Evolutionary conservation across 1,284 basidiomycete species (phyloP).

Genomic region (Ganoderma resinaceum): DNA sequence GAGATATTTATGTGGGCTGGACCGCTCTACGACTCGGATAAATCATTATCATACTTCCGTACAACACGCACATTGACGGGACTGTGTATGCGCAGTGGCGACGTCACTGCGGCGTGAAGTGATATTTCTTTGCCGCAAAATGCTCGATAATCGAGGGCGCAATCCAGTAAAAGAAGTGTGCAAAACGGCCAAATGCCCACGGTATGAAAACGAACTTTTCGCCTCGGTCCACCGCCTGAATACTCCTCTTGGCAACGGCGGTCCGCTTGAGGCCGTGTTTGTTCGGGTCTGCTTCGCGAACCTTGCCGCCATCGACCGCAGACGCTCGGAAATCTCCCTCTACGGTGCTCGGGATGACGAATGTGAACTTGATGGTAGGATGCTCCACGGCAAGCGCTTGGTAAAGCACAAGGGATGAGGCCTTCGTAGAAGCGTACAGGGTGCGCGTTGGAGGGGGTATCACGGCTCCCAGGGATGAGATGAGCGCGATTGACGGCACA

Average conservation of each 20-base stretch:
- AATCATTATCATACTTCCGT: background rate
- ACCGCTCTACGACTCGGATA: background rate
- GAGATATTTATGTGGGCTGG: background rate
- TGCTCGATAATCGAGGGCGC: conserved; percentile 64
- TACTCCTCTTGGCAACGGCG: conserved; percentile 60
- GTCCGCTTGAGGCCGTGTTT: conserved; percentile 62
- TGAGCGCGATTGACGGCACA: conserved; percentile 78
- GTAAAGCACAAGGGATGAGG: conserved; percentile 81
- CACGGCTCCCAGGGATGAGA: conserved; percentile 83
- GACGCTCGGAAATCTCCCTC: conserved; percentile 84
- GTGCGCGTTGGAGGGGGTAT: conserved; percentile 88
- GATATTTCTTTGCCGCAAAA: conserved; percentile 66
- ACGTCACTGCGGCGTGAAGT: conserved; percentile 15
- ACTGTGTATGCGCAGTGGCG: background rate
- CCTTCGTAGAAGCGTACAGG: conserved; percentile 87
- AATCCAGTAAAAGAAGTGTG: conserved; percentile 68
- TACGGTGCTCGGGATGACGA: conserved; percentile 66
- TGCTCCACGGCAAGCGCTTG: conserved; percentile 84
- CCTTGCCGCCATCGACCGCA: conserved; percentile 68
- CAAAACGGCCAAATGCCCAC: conserved; percentile 36
- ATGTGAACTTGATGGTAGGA: conserved; percentile 64
- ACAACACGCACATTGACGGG: background rate
- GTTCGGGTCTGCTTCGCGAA: conserved; percentile 61
- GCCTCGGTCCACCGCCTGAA: conserved; percentile 61
- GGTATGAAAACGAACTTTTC: conserved; percentile 69